Evolutionary conservation across 768 basidiomycete species (phyloP), one percentile per base, ranked within the genome.

Genomic region (Mycena indigotica): DNA sequence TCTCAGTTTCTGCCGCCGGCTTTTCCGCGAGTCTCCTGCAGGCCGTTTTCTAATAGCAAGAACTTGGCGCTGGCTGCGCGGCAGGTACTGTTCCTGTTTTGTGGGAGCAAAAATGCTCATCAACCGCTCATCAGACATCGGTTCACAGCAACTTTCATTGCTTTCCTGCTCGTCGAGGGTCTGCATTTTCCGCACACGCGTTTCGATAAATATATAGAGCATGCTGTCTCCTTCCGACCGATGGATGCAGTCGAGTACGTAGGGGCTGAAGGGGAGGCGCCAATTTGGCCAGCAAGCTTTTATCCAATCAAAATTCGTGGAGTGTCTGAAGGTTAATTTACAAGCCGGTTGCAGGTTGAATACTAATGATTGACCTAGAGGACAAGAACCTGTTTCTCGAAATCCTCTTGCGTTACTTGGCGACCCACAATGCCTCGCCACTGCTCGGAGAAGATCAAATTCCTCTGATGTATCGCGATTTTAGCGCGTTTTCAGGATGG

Each of bases 151-250:
- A 28, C 45, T 2, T 50, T 49, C 3, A 15, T 62, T 6, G 28
- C 21, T 5, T 26, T 41, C 3, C 53, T 62, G 4, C 41, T 62
- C 19, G 15, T 19, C 28, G 28, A 15, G 21, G 39, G 35, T 29
- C 53, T 62, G 46, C 21, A 50, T 50, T 40, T 23, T 2, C 61
- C 57, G 5, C 61, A 62, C 40, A 24, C 15, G 15, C 3, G 53
- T 16, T 35, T 60, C 12, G 53, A 60, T 23, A 10, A 30, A 4
- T 60, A 16, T 10, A 3, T 6, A 21, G 3, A 3, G 19, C 39
- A 40, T 1, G 41, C 50, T 32, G 74, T 78, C 13, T 65, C 78
- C 0, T 79, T 80, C 56, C 56, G 35, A 38, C 35, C 35, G 35
- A n/a, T 38, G 10, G 35, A 38, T 38, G 35, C 35, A 38, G 35